Base-by-base conservation (phyloP, 1,139 yeast genomes). In the Nakaseomyces sp. region DNA sequence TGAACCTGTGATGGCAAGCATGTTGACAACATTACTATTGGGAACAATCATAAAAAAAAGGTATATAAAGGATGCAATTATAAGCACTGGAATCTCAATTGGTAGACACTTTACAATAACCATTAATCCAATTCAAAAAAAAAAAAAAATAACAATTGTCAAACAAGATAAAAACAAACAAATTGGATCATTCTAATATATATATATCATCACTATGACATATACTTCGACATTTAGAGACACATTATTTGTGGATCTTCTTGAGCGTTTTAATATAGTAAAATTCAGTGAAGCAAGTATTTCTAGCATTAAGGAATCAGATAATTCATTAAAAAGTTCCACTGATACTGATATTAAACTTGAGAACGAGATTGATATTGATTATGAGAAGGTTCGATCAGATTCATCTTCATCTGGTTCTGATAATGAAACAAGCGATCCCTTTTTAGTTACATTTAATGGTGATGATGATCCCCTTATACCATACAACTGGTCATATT, bases 401-500 rank as follows among this genome's bases (percentile, higher is more conserved):
- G 28, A 35, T 5, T n/a, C 9, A 4, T 13, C 26, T 5, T 20
- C 28, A 8, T 26, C 29, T 9, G n/a, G 12, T 8, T 26, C 29
- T 10, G 12, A 19, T 5, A 13, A 15, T n/a, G n/a, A 20, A 4
- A 5, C 5, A n/a, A 12, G 8, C 10, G 50, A 51, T 37, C 49
- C 48, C 5, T 50, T 46, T 26, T 20, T 49, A 6, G 51, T 56
- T 2, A 48, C 43, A 8, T 55, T 57, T 54, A 45, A 50, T 37
- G 56, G 55, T 6, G 31, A 44, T 2, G 68, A 72, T 46, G 83
- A 78, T 53, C 78, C 79, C 0, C 79, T 73, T 41, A 69, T 76
- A 52, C 85, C 86, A 1, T 57, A 61, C 32, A 79, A 79, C 56
- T 79, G 83, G 81, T 66, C 77, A 0, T 22, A 56, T 1, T 31